Percentiles rank a stretch among this genome's conserved stretches.
Evolutionary conservation across 305 asterid species (phyloP).

Genomic region (Withania somnifera): DNA sequence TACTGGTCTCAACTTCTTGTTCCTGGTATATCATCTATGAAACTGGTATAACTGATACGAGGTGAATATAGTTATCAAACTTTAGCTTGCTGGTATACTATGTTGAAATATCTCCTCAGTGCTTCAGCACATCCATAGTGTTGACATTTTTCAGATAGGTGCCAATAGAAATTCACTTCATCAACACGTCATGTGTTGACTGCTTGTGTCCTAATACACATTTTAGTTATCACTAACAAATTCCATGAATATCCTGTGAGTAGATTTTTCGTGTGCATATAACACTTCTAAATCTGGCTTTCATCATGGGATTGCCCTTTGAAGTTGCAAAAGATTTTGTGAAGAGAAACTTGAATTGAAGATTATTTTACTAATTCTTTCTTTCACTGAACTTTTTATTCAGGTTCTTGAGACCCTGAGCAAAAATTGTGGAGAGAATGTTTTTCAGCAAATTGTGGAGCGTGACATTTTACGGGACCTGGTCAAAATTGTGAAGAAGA

Average conservation of each 20-base stretch:
- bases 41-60: not conserved
- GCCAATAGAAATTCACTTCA: not conserved
- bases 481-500: conserved; percentile 95
- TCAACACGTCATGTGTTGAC: not conserved
- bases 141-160: not conserved
- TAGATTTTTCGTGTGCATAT: not conserved
- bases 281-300: not conserved
- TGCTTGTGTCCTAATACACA: not conserved
- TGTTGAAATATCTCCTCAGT: not conserved
- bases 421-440: conserved; percentile 87
- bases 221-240: not conserved
- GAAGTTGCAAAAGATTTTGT: not conserved
- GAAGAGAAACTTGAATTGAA: not conserved
- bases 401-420: conserved; percentile 95
- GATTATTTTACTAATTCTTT: not conserved
- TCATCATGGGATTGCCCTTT: not conserved
- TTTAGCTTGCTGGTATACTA: not conserved
- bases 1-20: not conserved
- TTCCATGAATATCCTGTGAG: not conserved
- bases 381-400: conserved; percentile 1
- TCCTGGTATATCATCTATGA: not conserved
- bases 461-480: conserved; percentile 85
- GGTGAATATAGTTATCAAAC: not conserved
- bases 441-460: conserved; percentile 86
- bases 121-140: not conserved